Evolutionary conservation across 441 rosid genomes (phyloP), one percentile per base, ranked within the genome.

Genomic region (Gossypium aridum): DNA sequence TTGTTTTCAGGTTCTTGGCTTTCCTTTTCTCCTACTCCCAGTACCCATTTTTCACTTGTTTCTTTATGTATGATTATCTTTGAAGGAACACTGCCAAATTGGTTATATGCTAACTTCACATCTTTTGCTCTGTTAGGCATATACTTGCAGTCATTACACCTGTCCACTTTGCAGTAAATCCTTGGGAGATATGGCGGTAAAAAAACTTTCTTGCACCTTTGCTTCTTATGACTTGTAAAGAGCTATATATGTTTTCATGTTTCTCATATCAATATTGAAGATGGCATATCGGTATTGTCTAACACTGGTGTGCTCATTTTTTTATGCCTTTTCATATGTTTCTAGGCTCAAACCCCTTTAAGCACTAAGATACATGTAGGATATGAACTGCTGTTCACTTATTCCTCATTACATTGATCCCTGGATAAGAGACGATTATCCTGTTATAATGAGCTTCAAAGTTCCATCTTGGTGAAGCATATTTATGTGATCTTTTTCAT

Each of bases 121-220:
- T 70, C 16, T 63, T 67, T 16, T 71, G 53, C 39, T 77, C 3
- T 59, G 78, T 77, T 77, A 90, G 95, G 95, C 91, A 70, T 90
- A 90, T 82, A 88, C 92, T 61, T 88, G 90, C 85, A 84, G 90
- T 79, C 92, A 88, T 78, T 90, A 90, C 78, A 85, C 86, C 74
- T 90, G 92, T 56, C 95, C 95, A 17, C 85, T 90, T 74, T 90
- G 91, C 83, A 87, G 91, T 83, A 90, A 85, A 77, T 90, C 95
- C 68, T 76, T 90, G 79, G 95, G 95, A 77, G 89, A 90, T 84
- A 90, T 90, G 95, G 91, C 87, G 75, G 92, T 90, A 86, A 81
- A 83, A 51, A 19, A 73, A 78, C 70, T n/a, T 47, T 74, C 51
- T 60, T 10, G 10, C 49, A 31, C 9, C 59, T 67, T 45, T 16